phyloP scores from a whole-genome alignment of 495 filamentous ascomycete genomes.

The Opeltia flavorubescens region DNA sequence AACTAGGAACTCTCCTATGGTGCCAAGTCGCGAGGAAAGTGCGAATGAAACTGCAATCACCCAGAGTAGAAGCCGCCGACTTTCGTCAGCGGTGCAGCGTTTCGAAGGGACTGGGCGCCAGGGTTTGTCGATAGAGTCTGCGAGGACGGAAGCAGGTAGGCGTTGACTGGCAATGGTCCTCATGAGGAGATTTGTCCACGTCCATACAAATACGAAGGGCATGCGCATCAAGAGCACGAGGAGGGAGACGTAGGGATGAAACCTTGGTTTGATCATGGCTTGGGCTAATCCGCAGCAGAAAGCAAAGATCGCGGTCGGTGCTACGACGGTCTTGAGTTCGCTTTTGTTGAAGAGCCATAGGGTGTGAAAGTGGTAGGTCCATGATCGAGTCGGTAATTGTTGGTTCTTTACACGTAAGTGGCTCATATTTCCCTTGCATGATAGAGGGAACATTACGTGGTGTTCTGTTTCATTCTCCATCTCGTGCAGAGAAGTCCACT shows the following conservation, averaged over 20 bases:
- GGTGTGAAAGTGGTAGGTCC: not conserved
- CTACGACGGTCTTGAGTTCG: conserved; percentile 26
- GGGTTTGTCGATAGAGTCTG: conserved; percentile 41
- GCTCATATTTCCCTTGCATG: too few species aligned
- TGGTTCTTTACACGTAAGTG: not conserved
- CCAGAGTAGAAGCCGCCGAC: conserved; percentile 20
- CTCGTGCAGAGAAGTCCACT: too few species aligned
- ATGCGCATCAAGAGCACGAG: not conserved
- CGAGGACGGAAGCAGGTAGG: conserved; percentile 23
- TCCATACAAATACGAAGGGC: not conserved
- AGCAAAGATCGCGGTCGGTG: conserved; percentile 22
- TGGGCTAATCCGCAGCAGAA: conserved; percentile 15
- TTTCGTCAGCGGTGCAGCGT: conserved; percentile 22
- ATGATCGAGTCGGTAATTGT: not conserved
- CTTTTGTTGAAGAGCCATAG: conserved; percentile 23
- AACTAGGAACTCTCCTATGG: conserved; percentile 16
- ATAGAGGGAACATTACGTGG: too few species aligned
- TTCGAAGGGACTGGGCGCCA: conserved; percentile 35
- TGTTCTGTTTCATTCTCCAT: too few species aligned
- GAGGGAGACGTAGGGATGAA: not conserved
- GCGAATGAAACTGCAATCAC: conserved; percentile 21
- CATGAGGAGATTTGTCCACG: conserved; percentile 21
- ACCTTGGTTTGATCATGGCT: not conserved
- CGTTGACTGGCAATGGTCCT: conserved; percentile 35
- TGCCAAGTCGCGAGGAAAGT: conserved; percentile 21